These are phyloP conservation scores for Tympanopsis confertula DNA, from an alignment of 2,329 filamentous ascomycete genomes.

Conservation along the genomic window DNA sequence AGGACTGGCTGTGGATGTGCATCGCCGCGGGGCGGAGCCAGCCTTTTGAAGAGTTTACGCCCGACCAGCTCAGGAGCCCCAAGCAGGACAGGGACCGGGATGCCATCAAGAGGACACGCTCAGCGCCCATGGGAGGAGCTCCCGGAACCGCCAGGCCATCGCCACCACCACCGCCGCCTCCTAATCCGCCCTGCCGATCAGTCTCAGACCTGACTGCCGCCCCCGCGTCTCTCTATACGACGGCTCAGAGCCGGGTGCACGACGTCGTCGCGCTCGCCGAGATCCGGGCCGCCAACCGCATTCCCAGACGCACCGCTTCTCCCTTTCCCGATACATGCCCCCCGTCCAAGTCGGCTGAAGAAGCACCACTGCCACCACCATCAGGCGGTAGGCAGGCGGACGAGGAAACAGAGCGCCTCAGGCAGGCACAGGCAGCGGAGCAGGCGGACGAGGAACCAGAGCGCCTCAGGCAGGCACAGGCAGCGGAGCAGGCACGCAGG, in stretches of 20 bases:
- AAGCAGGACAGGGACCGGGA: not conserved
- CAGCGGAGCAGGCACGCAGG: not conserved
- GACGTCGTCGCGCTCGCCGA: not conserved
- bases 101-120: too few relatives aligned
- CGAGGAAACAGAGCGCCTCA: not conserved
- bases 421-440: not conserved
- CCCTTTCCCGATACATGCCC: not conserved
- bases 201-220: not conserved
- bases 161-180: not conserved
- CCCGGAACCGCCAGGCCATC: not conserved
- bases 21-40: slow-evolving; percentile 43
- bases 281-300: not conserved
- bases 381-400: not conserved
- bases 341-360: not conserved
- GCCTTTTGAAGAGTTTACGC: slow-evolving; percentile 33
- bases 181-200: not conserved
- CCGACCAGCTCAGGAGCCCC: slow-evolving; percentile 9
- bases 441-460: slow-evolving; percentile 7
- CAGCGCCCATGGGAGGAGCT: too few relatives aligned
- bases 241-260: not conserved
- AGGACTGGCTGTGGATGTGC: slow-evolving; percentile 77
- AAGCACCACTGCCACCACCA: not conserved
- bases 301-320: not conserved
- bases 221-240: not conserved
- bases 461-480: slow-evolving; percentile 7